Conservation (phyloP, 2,329 filamentous ascomycete species). For the Onygenales sp. region DNA sequence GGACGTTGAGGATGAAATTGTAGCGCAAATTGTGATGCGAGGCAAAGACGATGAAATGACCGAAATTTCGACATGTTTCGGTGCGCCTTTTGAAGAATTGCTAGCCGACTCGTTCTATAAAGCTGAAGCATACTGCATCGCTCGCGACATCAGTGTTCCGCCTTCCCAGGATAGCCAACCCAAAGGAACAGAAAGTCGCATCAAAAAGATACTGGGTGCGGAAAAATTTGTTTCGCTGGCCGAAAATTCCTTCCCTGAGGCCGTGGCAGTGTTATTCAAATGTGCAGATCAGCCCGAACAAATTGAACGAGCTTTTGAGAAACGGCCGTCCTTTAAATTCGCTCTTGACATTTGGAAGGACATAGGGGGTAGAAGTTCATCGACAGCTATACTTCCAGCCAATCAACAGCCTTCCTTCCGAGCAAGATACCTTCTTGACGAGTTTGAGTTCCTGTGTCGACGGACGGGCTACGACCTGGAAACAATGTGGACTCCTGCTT, state of each 20-base stretch:
- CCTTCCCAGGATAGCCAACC: slow-evolving; percentile 34
- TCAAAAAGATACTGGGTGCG: slow-evolving; percentile 61
- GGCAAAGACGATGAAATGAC: slow-evolving; percentile 55
- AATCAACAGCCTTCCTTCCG: slow-evolving; percentile 84
- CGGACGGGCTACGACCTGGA: slow-evolving; percentile 56
- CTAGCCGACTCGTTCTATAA: slow-evolving; percentile 64
- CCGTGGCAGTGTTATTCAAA: slow-evolving; percentile 66
- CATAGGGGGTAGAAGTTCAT: slow-evolving; percentile 62
- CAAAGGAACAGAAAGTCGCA: slow-evolving; percentile 52
- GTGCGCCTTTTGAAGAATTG: slow-evolving; percentile 46
- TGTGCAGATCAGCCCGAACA: slow-evolving; percentile 68
- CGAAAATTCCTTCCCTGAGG: slow-evolving; percentile 62
- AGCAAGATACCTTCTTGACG: slow-evolving; percentile 63
- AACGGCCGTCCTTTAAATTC: slow-evolving; percentile 47
- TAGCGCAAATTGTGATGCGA: slow-evolving; percentile 75
- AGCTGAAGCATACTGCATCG: slow-evolving; percentile 72
- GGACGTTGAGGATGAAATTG: slow-evolving; percentile 65
- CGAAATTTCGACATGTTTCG: slow-evolving; percentile 51
- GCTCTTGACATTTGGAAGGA: slow-evolving; percentile 56
- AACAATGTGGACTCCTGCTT: slow-evolving; percentile 64
- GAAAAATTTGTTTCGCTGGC: slow-evolving; percentile 55
- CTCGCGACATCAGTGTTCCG: slow-evolving; percentile 55
- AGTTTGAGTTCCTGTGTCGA: slow-evolving; percentile 69
- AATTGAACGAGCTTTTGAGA: slow-evolving; percentile 58
- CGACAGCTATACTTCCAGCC: slow-evolving; percentile 55